A percentile compares a stretch with the other conserved stretches of the same genome.
Conservation (phyloP, 2,329 filamentous ascomycete species). For the Trichoderma pleuroti region DNA sequence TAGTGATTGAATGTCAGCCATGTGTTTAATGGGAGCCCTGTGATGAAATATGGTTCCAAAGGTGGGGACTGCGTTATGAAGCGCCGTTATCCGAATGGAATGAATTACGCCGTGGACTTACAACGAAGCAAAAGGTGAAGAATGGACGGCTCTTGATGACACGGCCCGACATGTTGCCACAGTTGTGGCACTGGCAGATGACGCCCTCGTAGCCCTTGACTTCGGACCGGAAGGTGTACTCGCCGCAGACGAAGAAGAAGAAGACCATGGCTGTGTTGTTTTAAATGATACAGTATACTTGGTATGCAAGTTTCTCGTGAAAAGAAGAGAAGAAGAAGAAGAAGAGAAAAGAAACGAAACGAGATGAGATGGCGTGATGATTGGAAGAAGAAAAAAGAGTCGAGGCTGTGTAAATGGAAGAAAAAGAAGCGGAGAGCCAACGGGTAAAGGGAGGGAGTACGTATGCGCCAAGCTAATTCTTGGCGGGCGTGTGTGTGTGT, state of each 20-base stretch:
- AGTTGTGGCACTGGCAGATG: constrained; percentile 62
- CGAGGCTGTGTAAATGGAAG: neutral
- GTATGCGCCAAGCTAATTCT: neutral
- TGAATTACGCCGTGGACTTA: constrained; percentile 35
- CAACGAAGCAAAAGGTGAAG: constrained; percentile 78
- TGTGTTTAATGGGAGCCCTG: too few species aligned
- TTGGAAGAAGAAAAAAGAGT: neutral
- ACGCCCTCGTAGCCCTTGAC: constrained; percentile 60
- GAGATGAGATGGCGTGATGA: neutral
- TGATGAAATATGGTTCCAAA: neutral
- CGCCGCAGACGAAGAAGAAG: constrained; percentile 60
- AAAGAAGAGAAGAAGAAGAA: neutral
- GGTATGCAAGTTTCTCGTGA: neutral
- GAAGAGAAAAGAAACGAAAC: neutral
- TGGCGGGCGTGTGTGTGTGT: neutral
- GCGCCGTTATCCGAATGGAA: neutral
- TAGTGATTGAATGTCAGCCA: neutral
- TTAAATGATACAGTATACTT: neutral
- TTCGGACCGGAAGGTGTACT: constrained; percentile 58
- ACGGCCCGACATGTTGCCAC: constrained; percentile 59
- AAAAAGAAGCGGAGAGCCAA: neutral
- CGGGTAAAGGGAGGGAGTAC: neutral
- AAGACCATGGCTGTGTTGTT: constrained; percentile 44
- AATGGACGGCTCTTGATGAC: constrained; percentile 64
- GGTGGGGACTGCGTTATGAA: neutral